Evolutionary conservation across 202 grass and related monocot species (phyloP), one percentile per base, ranked within the genome.

Genomic region (Zizania palustris): DNA sequence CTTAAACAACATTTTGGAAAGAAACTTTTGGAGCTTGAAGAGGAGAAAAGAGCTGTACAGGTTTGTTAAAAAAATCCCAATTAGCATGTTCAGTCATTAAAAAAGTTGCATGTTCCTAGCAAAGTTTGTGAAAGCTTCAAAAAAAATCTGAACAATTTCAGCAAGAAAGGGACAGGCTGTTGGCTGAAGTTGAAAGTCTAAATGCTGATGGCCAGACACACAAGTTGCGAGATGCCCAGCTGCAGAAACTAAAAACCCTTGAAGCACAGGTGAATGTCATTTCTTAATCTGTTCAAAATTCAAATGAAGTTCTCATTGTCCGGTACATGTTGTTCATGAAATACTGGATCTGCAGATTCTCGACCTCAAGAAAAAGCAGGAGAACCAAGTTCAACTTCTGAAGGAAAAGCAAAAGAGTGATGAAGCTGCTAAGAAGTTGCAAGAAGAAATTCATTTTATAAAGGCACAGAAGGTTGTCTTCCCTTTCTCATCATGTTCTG

Each of bases 401-500:
- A 99, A 99, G 82, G 89, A 99, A 83, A 99, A 99, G 71, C 96
- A 99, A 81, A 96, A 91, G 83, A 99, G 96, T 84, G 96, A 99
- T 34, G 96, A 99, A 83, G 85, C 90, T 45, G 92, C 96, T 72
- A 99, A 99, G 87, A 99, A 99, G 86, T 75, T 99, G 45, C 96
- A 99, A 85, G 96, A 99, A 56, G 96, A 99, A 82, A 99, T 99
- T 78, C 92, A 95, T 78, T 99, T 90, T 89, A 99, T 99, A 41
- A 99, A 99, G 43, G 21, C 90, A 71, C 96, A 99, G 80, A 99
- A 99, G 87, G 91, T 93, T 83, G 36, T 42, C 38, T 66, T 79
- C 35, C 28, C 19, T 67, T 55, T 65, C 36, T 68, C 7, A 40
- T 55, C 19, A 71, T 18, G 4, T 60, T 63, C 65, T 78, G 12